Base-by-base conservation (phyloP, 2,329 filamentous ascomycete species). In the Colletotrichum filicis region DNA sequence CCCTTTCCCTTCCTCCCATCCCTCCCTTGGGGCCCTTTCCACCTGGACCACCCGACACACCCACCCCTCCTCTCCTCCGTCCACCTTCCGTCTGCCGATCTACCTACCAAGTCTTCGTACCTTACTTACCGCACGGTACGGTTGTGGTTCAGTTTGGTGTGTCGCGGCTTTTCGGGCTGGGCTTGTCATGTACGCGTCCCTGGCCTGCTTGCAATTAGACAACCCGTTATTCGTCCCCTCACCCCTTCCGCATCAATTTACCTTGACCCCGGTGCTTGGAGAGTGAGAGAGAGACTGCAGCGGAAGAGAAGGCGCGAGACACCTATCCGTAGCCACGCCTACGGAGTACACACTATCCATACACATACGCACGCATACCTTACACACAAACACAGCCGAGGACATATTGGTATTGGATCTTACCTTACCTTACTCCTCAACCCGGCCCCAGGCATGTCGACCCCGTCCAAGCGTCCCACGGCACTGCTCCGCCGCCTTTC, bases 401-500 rank as follows among this genome's bases (percentile, higher is more conserved):
- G 57, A 22, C 56, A 32, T 42, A 49, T 49, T 49, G 37, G 37
- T 42, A 42, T 42, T 42, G 37, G 37, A 42, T 42, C 37, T 42
- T 42, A 42, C 32, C 32, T 35, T 35, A 12, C 32, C 32, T 19
- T 19, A 42, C 42, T 49, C 19, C 42, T 49, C 42, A 49, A 49
- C 42, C 19, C 42, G 42, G 42, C 19, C 42, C 67, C 53, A 60
- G 66, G 66, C 30, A 73, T 77, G 80, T 78, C 78, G 79, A 73
- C 77, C 75, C 80, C 78, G 78, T 78, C 78, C 73, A 78, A 76
- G 76, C 79, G 77, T 76, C 78, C 78, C 74, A 76, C 76, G 76
- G 77, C 78, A 76, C 75, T 79, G 72, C 63, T 71, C 66, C 63
- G 73, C 71, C 59, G 71, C 66, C 66, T 74, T 49, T 65, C 73